Evolutionary conservation across 2,329 filamentous ascomycete species (phyloP), one percentile per base, ranked within the genome.

Genomic region (Colletotrichum horii): DNA sequence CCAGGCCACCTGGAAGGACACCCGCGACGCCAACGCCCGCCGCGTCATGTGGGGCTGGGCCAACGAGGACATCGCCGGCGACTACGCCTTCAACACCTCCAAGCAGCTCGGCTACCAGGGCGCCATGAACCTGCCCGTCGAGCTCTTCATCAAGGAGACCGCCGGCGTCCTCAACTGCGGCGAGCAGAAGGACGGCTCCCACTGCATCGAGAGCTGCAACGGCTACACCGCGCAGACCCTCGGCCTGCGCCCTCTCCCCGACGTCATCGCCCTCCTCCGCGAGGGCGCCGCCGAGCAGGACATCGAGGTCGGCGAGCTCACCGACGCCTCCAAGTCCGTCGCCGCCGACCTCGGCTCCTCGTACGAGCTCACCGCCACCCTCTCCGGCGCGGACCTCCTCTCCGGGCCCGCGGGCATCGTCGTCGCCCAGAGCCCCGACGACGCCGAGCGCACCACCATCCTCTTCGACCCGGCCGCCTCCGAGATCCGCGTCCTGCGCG

Each of bases 41-140:
- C 74, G 76, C 34, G 38, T 77, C 70, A 66, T 74, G 67, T 77
- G 76, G 76, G 76, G 76, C 12, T 77, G 76, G 76, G 74, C 74
- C 56, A 77, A 64, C 52, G 76, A 77, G 26, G 76, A 77, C 52
- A 68, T 76, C 43, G 38, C 30, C 19, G 3, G 5, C 52, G 70
- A 68, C 30, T 65, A 70, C 56, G 36, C 38, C 28, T 69, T 48
- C n/a, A 38, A 66, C 64, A 77, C 76, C 5, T 58, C 76, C 11
- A 71, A 68, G 58, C 66, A 76, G 70, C 34, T 77, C 34, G 76
- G 76, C 36, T 77, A 77, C 67, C 52, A 66, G 74, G 76, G 76
- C n/a, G 48, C 75, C 32, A 71, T 77, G 70, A 75, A 69, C 64
- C 64, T 77, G 14, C 76, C 76, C n/a, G 38, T 70, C 24, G 76